Conservation (phyloP, 2,329 filamentous ascomycete species). For the Botrytis deweyae region DNA sequence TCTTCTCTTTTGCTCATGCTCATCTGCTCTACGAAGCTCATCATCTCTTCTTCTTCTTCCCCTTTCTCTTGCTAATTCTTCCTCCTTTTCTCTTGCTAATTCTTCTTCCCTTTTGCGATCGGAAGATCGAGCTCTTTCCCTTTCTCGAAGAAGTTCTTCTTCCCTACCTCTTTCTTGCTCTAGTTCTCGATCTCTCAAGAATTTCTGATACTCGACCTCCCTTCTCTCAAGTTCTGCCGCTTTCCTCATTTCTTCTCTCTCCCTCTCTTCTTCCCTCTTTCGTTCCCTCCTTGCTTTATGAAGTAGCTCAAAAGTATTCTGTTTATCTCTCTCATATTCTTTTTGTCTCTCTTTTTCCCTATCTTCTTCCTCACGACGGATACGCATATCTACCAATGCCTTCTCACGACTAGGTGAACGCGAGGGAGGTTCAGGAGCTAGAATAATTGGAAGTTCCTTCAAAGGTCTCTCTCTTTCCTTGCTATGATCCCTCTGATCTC, state of each 20-base stretch:
- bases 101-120: not conserved
- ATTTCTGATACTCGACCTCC: not conserved
- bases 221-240: conserved; percentile 3
- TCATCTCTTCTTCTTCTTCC: conserved; percentile 9
- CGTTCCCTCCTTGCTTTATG: conserved; percentile 7
- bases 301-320: not conserved
- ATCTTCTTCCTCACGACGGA: conserved; percentile 19
- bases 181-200: not conserved
- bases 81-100: not conserved
- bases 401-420: conserved; percentile 13
- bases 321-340: not conserved
- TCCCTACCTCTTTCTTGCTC: conserved; percentile 12
- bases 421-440: conserved; percentile 10
- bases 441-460: not conserved
- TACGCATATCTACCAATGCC: conserved; percentile 2
- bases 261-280: not conserved
- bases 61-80: not conserved
- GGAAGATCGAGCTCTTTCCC: not conserved
- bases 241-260: not conserved
- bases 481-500: conserved; percentile 7
- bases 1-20: not conserved
- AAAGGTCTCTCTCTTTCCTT: conserved; percentile 6
- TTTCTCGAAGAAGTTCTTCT: not conserved
- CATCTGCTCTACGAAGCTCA: not conserved
- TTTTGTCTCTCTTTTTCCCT: not conserved